Evolutionary conservation across 108 stramenopile genomes (phyloP).

Genomic region (Cyclostephanos invisitatus): DNA sequence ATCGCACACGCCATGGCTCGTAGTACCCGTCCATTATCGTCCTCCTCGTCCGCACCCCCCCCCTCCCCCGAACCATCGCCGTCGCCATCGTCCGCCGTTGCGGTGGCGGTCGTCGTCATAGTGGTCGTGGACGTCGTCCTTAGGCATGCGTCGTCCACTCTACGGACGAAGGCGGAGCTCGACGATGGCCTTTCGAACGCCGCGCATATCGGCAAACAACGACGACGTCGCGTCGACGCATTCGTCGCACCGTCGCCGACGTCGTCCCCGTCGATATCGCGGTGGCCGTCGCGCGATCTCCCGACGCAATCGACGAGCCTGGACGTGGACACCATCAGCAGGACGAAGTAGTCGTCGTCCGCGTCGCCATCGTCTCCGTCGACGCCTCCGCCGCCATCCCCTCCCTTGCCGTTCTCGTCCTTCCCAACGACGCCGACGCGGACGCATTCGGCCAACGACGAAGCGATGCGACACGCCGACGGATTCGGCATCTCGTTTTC

Average conservation of each 20-base stretch:
- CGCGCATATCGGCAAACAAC: background rate
- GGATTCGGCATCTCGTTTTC: conserved; percentile 22
- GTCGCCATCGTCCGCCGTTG: background rate
- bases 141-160: background rate
- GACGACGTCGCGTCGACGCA: background rate
- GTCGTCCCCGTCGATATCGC: background rate
- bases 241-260: background rate
- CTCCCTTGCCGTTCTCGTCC: no score
- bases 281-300: background rate
- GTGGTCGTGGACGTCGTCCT: background rate
- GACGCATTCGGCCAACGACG: conserved; percentile 32
- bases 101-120: background rate
- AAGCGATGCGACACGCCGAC: conserved; percentile 33
- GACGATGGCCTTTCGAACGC: background rate
- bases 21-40: no score
- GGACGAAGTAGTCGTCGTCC: background rate
- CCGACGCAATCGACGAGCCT: background rate
- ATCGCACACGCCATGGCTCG: background rate
- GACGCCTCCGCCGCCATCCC: background rate
- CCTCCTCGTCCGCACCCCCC: no score
- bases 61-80: no score
- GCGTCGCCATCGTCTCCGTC: background rate
- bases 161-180: background rate
- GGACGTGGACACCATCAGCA: background rate
- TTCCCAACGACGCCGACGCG: no score